Conservation (phyloP, 257 asterid genomes). For the Apocynum venetum region DNA sequence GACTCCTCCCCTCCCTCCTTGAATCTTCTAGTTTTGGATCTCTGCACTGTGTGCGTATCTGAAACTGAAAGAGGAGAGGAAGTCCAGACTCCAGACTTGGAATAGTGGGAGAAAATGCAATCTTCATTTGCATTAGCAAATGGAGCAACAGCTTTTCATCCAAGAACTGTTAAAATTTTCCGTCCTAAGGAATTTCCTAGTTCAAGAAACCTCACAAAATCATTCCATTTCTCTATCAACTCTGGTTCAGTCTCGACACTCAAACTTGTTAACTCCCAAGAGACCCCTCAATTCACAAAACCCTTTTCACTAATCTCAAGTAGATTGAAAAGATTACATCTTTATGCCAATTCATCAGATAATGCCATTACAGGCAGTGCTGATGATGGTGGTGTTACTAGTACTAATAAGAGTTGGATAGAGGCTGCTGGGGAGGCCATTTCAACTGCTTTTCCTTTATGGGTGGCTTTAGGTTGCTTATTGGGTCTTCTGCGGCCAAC, state of each 20-base stretch:
- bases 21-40: neutral
- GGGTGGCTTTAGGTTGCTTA: constrained; percentile 90
- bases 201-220: constrained; percentile 11
- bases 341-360: constrained; percentile 53
- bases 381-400: constrained; percentile 1
- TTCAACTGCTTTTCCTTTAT: constrained; percentile 72
- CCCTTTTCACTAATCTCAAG: constrained; percentile 25
- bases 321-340: constrained; percentile 24
- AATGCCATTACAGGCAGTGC: neutral
- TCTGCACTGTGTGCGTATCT: too few species aligned
- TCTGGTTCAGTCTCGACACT: constrained; percentile 7
- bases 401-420: constrained; percentile 35
- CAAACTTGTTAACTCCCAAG: constrained; percentile 4
- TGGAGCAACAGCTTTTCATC: constrained; percentile 7
- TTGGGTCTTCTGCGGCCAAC: constrained; percentile 59
- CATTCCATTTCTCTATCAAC: constrained; percentile 11
- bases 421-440: constrained; percentile 57
- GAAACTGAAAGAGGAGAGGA: neutral
- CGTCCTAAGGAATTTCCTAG: neutral
- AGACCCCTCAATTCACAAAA: constrained; percentile 1
- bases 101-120: constrained; percentile 16
- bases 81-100: too few species aligned
- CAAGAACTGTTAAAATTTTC: neutral
- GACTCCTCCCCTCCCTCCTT: neutral
- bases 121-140: constrained; percentile 12